Conservation (phyloP, 257 asterid genomes). For the Galeopsis tetrahit region DNA sequence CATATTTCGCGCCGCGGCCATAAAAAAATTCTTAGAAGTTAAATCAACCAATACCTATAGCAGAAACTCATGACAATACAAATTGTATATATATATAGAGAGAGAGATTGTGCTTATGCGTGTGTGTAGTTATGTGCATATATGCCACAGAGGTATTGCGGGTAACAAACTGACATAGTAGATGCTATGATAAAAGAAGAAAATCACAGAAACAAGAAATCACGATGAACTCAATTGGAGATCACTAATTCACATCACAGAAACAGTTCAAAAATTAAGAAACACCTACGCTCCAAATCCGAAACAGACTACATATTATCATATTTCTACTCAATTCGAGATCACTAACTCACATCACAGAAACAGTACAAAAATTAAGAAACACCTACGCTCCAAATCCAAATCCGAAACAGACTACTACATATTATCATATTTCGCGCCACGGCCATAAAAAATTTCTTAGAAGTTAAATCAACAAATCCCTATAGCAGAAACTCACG, state of each 20-base stretch:
- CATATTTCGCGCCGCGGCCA: not conserved
- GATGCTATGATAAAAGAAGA: no score
- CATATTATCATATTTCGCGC: slow-evolving; percentile 2
- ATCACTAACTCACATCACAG: no score
- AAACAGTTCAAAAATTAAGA: no score
- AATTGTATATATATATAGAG: not conserved
- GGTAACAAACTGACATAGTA: no score
- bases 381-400: not conserved
- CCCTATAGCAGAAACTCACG: slow-evolving; percentile 9
- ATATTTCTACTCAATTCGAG: not conserved
- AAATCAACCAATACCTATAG: not conserved
- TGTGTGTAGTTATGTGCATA: no score
- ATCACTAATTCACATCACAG: no score
- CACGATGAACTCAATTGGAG: not conserved
- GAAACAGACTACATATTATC: slow-evolving; percentile 27
- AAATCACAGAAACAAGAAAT: not conserved
- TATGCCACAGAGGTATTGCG: no score
- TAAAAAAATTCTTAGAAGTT: slow-evolving; percentile 11
- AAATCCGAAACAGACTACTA: slow-evolving; percentile 25
- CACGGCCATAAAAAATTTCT: not conserved
- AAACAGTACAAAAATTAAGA: not conserved
- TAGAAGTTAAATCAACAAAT: slow-evolving; percentile 8
- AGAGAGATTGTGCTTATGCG: no score
- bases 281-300: not conserved
- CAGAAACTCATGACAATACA: slow-evolving; percentile 10